Percentiles rank a stretch among this genome's conserved stretches.
These are phyloP conservation scores for Verticillium tricorpus DNA, from an alignment of 2,329 filamentous ascomycete genomes.

Conservation along the genomic window DNA sequence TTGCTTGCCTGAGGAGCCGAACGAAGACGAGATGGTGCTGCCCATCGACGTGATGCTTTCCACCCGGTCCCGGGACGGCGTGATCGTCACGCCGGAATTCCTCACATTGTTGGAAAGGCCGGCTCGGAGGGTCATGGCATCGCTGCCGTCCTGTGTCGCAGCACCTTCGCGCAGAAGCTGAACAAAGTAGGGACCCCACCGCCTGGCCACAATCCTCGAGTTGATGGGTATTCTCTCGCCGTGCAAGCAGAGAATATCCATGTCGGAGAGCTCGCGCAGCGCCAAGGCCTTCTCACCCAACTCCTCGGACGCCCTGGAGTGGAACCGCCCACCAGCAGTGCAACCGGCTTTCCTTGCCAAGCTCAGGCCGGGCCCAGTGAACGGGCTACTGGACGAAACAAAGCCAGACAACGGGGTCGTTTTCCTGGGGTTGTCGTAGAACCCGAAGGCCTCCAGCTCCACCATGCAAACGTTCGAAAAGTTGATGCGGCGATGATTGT, in stretches of 20 bases:
- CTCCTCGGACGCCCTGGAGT: slow-evolving; percentile 76
- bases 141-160: slow-evolving; percentile 65
- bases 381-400: slow-evolving; percentile 73
- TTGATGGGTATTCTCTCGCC: slow-evolving; percentile 93
- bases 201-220: slow-evolving; percentile 77
- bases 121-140: slow-evolving; percentile 71
- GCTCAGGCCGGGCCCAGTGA: slow-evolving; percentile 51
- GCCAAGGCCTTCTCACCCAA: slow-evolving; percentile 76
- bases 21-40: slow-evolving; percentile 34
- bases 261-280: slow-evolving; percentile 84
- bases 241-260: slow-evolving; percentile 91
- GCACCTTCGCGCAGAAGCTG: slow-evolving; percentile 82
- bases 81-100: slow-evolving; percentile 83
- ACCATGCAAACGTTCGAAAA: slow-evolving; percentile 97
- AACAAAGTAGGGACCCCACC: slow-evolving; percentile 96
- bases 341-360: slow-evolving; percentile 56
- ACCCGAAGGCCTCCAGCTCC: slow-evolving; percentile 91
- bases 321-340: slow-evolving; percentile 69
- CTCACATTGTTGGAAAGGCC: slow-evolving; percentile 55
- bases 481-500: slow-evolving; percentile 96
- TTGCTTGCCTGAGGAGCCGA: slow-evolving; percentile 33
- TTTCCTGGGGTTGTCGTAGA: slow-evolving; percentile 91
- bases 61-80: slow-evolving; percentile 52
- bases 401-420: slow-evolving; percentile 76
- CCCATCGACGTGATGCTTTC: slow-evolving; percentile 42